Evolutionary conservation across 495 filamentous ascomycete species (phyloP).

Genomic region (Penicillium riverlandense): DNA sequence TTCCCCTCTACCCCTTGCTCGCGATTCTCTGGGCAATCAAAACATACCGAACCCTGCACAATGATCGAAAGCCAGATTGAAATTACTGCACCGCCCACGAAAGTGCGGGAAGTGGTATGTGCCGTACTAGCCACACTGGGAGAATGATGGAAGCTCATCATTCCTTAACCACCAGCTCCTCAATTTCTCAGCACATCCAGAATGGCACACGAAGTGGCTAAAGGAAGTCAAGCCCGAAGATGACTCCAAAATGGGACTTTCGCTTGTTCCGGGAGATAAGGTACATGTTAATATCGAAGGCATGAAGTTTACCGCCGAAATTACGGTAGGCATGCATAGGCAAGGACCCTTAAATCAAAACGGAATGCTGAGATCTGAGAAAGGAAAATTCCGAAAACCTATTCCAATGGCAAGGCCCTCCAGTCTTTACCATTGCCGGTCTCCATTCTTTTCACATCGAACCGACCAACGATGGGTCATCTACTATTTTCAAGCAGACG

Average conservation of each 20-base stretch:
- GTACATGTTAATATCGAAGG: slow-evolving; percentile 17
- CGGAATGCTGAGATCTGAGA: neutral
- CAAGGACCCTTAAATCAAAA: too few species aligned
- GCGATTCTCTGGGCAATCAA: too few species aligned
- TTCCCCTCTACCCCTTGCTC: too few species aligned
- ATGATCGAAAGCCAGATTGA: slow-evolving; percentile 16
- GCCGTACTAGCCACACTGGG: too few species aligned
- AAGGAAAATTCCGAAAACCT: slow-evolving; percentile 17
- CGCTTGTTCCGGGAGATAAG: slow-evolving; percentile 13
- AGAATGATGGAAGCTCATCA: too few species aligned
- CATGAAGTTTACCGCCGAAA: slow-evolving; percentile 19
- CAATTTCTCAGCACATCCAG: slow-evolving; percentile 16
- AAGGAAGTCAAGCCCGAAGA: slow-evolving; percentile 13
- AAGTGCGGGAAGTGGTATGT: slow-evolving; percentile 23
- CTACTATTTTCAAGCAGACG: slow-evolving; percentile 19
- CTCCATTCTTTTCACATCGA: slow-evolving; percentile 18
- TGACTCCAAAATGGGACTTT: slow-evolving; percentile 5
- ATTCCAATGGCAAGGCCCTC: slow-evolving; percentile 23
- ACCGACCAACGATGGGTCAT: slow-evolving; percentile 15
- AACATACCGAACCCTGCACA: too few species aligned
- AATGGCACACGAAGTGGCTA: slow-evolving; percentile 23
- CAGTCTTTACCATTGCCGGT: slow-evolving; percentile 19
- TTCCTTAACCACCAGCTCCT: slow-evolving; percentile 8
- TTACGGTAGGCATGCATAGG: slow-evolving; percentile 8
- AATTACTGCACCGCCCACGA: slow-evolving; percentile 19